Percentiles rank a stretch among this genome's conserved stretches.
Conservation (phyloP, 352 stramenopile genomes). For the Pythium dissotocum region DNA sequence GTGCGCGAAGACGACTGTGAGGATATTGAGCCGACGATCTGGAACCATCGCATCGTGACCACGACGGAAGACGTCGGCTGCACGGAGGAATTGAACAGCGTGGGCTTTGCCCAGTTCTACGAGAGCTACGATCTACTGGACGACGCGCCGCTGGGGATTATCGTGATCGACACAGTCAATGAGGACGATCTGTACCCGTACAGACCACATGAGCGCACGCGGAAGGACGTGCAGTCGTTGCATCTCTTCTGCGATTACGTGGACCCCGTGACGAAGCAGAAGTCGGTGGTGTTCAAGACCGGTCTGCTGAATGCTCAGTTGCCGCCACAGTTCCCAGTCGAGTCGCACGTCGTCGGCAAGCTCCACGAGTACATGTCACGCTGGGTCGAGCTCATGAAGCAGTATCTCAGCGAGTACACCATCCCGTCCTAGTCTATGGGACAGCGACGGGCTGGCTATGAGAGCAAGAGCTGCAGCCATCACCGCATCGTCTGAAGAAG, state of each 20-base stretch:
- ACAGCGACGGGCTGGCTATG: no score
- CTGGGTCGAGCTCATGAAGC: constrained; percentile 2
- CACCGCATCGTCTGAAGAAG: no score
- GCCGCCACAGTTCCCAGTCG: constrained; percentile 17
- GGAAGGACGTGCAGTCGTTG: constrained; percentile 17
- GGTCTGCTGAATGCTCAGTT: constrained; percentile 20
- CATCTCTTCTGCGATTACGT: constrained; percentile 6
- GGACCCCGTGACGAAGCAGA: not conserved
- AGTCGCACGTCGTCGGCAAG: constrained; percentile 16
- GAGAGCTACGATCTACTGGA: constrained; percentile 20
- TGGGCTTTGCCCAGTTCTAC: constrained; percentile 37
- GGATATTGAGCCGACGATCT: constrained; percentile 32
- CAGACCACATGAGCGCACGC: constrained; percentile 25
- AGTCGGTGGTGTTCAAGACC: constrained; percentile 12
- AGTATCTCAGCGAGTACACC: no score
- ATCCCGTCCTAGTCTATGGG: no score
- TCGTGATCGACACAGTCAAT: constrained; percentile 41
- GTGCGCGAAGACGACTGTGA: constrained; percentile 48
- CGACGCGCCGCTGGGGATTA: constrained; percentile 32
- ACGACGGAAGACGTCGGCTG: constrained; percentile 23
- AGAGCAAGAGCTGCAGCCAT: no score
- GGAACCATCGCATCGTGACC: constrained; percentile 49
- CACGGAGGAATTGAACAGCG: constrained; percentile 26
- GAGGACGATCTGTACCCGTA: constrained; percentile 57
- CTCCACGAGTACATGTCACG: constrained; percentile 22